Conservation (phyloP, 768 basidiomycete species). For the Termitomyces sp. region DNA sequence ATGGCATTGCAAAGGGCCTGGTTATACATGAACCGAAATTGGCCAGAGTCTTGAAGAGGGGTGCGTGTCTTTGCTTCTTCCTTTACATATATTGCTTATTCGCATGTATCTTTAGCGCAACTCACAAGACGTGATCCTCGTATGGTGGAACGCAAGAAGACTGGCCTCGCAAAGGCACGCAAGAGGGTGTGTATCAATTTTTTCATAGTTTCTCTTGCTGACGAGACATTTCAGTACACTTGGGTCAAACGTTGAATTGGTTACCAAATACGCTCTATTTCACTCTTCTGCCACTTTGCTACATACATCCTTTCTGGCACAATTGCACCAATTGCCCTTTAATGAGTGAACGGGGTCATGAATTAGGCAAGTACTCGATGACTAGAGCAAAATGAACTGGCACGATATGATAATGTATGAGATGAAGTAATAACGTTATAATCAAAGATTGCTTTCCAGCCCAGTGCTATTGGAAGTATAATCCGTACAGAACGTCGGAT, state of each 20-base stretch:
- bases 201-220: constrained; percentile 3
- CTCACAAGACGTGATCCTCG: constrained; percentile 89
- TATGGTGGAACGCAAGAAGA: constrained; percentile 99
- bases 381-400: constrained; percentile 8
- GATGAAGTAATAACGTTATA: constrained; percentile 19
- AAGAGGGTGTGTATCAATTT: constrained; percentile 65
- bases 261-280: background rate
- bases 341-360: constrained; percentile 1
- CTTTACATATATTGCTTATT: constrained; percentile 11
- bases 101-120: constrained; percentile 55
- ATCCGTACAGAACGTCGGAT: constrained; percentile 61
- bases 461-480: constrained; percentile 45
- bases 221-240: constrained; percentile 55
- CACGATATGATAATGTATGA: constrained; percentile 15
- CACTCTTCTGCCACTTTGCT: background rate
- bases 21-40: constrained; percentile 69
- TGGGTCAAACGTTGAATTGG: constrained; percentile 92
- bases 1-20: constrained; percentile 75
- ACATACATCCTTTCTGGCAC: background rate
- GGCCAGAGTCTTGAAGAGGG: constrained; percentile 64
- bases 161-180: constrained; percentile 87
- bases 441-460: background rate
- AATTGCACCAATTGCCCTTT: background rate
- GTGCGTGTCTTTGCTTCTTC: constrained; percentile 40
- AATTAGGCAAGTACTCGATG: constrained; percentile 9